Percentiles rank a stretch among this genome's conserved stretches.
Evolutionary conservation across 2,329 filamentous ascomycete genomes (phyloP).

Genomic region (Podosphaera fusca): DNA sequence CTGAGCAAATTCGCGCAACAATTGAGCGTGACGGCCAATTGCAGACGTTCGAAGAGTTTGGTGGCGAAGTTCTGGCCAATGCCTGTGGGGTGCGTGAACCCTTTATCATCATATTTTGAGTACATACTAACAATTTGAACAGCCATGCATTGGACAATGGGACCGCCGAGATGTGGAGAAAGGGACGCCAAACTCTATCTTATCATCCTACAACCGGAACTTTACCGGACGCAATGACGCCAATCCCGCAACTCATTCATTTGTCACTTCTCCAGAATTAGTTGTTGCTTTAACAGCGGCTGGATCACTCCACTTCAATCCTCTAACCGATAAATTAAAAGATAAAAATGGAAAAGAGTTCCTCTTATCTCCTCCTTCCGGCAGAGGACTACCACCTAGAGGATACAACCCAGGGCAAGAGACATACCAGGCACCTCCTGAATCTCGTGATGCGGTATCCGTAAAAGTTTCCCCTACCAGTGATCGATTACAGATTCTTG

Average conservation of each 20-base stretch:
- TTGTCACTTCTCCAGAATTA: conserved; percentile 76
- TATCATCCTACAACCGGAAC: conserved; percentile 96
- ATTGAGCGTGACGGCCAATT: conserved; percentile 75
- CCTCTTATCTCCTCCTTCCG: conserved; percentile 57
- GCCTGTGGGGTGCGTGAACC: conserved; percentile 40
- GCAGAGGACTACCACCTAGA: conserved; percentile 52
- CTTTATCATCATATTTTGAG: neutral
- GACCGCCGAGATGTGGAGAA: conserved; percentile 70
- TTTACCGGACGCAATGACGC: conserved; percentile 91
- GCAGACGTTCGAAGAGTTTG: conserved; percentile 62
- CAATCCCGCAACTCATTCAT: conserved; percentile 84
- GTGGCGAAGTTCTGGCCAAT: conserved; percentile 77
- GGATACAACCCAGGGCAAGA: conserved; percentile 83
- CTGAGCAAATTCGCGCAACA: conserved; percentile 89
- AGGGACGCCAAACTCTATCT: conserved; percentile 76
- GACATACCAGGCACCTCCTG: conserved; percentile 88
- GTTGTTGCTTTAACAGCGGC: conserved; percentile 72
- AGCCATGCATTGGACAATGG: conserved; percentile 72
- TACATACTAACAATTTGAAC: neutral
- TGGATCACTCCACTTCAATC: conserved; percentile 80
- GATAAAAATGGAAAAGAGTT: conserved; percentile 95
- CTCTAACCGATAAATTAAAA: conserved; percentile 74
- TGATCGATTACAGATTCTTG: conserved; percentile 81
- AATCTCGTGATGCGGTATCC: conserved; percentile 45
- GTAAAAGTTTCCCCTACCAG: conserved; percentile 75